Evolutionary conservation across 305 asterid species (phyloP).

Genomic region (Ilex paraguariensis): DNA sequence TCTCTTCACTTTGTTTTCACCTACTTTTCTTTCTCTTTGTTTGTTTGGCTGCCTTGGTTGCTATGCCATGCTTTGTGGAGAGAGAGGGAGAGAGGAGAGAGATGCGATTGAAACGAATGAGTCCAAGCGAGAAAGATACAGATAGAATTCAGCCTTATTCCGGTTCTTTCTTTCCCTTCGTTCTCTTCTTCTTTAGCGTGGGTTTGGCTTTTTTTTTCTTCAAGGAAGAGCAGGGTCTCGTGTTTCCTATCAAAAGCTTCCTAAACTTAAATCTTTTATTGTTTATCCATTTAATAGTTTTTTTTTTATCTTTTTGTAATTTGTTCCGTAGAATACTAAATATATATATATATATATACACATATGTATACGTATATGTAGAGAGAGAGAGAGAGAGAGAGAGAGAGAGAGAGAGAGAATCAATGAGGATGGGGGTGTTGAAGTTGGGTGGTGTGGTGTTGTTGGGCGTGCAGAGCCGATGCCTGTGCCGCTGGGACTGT

Average conservation of each 20-base stretch:
- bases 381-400: too few relatives aligned
- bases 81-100: slow-evolving; percentile 2
- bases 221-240: slow-evolving; percentile 11
- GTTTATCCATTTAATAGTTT: neutral
- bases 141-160: neutral
- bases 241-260: slow-evolving; percentile 13
- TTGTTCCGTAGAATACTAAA: too few relatives aligned
- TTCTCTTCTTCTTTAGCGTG: slow-evolving; percentile 14
- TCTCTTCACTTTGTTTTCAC: too few relatives aligned
- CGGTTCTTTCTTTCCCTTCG: neutral
- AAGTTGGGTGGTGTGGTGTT: too few relatives aligned
- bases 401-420: too few relatives aligned
- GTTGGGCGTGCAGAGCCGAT: too few relatives aligned
- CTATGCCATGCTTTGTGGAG: neutral
- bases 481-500: too few relatives aligned
- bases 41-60: neutral
- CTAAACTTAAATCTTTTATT: neutral
- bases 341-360: too few relatives aligned
- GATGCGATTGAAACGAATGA: slow-evolving; percentile 1
- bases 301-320: neutral
- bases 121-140: too few relatives aligned
- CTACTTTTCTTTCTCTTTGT: neutral
- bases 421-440: too few relatives aligned
- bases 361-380: too few relatives aligned
- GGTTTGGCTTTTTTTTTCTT: slow-evolving; percentile 7